A percentile compares a stretch with the other conserved stretches of the same genome.
phyloP scores from a whole-genome alignment of 805 yeast genomes.

The Myxozyma neotropica region DNA sequence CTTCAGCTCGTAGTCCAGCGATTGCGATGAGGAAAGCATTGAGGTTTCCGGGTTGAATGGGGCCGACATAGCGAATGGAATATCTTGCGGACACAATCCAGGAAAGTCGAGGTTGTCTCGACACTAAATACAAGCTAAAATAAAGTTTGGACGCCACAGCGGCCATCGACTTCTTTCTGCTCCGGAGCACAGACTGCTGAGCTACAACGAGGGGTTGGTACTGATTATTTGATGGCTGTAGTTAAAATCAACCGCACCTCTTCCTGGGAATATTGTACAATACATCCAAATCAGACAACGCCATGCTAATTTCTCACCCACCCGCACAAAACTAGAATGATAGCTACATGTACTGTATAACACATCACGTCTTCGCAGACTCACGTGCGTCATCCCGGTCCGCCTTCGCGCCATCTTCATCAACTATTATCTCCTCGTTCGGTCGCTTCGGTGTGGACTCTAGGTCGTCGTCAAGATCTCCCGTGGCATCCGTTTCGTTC shows the following conservation, averaged over 20 bases:
- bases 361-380: too few species aligned
- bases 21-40: slow-evolving; percentile 15
- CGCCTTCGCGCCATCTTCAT: too few species aligned
- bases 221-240: not conserved
- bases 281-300: too few species aligned
- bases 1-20: slow-evolving; percentile 54
- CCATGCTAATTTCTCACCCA: too few species aligned
- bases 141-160: slow-evolving; percentile 13
- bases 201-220: not conserved
- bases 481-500: not conserved
- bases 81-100: not conserved
- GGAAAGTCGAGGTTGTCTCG: too few species aligned
- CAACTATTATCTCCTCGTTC: not conserved
- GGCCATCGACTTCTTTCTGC: not conserved
- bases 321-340: too few species aligned
- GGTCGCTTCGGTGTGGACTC: not conserved
- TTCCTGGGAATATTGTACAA: too few species aligned
- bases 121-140: too few species aligned
- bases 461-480: not conserved
- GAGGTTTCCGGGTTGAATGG: not conserved
- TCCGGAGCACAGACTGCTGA: not conserved
- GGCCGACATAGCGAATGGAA: not conserved
- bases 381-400: too few species aligned
- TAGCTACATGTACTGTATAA: too few species aligned
- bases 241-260: too few species aligned